Evolutionary conservation across 1,284 basidiomycete species (phyloP), one percentile per base, ranked within the genome.

Genomic region (Meira miltonrushii): DNA sequence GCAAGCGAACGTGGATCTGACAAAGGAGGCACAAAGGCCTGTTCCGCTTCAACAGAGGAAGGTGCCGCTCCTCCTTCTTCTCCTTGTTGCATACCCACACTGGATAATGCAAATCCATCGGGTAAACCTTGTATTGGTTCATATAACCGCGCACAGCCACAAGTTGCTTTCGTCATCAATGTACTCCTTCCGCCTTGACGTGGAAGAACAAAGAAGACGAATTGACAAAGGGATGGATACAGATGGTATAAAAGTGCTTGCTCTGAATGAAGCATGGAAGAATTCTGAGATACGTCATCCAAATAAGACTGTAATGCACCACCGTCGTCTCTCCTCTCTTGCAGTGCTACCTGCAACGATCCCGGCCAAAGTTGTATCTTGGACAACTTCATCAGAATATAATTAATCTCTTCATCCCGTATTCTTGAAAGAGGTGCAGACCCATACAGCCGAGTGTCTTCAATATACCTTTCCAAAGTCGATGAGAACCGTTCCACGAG

Each of bases 401-500:
- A 48, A 25, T 48, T 48, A 17, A 48, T 48, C 23, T 48, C 46
- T 48, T 48, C 46, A 21, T 21, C 46, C 3, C 25, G 17, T 17
- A 48, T n/a, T 19, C 46, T 19, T 13, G 46, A 48, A 48, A 23
- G 12, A 13, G 46, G 46, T 48, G 25, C 23, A n/a, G 21, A 21
- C 6, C 17, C 46, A 48, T 23, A 23, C 3, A 48, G 21, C 25
- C 21, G 46, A 48, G 46, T 23, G 8, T 48, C 46, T 2, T n/a
- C 8, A 48, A 48, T 25, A 23, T 48, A 48, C 17, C 12, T 13
- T 17, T n/a, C 6, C 17, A 48, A 13, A 23, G 46, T 48, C 5
- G 23, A 19, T 19, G 46, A 21, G 21, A 48, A 21, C 23, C 46
- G 17, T 25, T 15, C 23, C 2, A 25, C 23, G 21, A 48, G 46